These are phyloP conservation scores for Starmera stellimalicola DNA, from an alignment of 1,139 yeast species.

Conservation along the genomic window DNA sequence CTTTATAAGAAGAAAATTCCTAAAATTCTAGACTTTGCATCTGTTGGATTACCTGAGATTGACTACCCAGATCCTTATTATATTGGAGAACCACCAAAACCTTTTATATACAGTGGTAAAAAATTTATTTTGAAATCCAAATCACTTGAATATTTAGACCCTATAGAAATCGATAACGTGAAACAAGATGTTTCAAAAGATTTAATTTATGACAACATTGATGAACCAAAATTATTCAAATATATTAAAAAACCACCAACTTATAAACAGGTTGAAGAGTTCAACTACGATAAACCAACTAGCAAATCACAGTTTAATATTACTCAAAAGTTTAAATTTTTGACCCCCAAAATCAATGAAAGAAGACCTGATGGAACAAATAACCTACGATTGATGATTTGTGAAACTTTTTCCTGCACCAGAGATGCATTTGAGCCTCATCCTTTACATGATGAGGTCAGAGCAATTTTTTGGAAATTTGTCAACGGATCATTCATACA, in stretches of 20 bases:
- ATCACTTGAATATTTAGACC: slow-evolving; percentile 15
- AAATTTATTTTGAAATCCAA: slow-evolving; percentile 31
- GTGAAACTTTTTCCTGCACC: slow-evolving; percentile 63
- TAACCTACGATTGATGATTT: slow-evolving; percentile 41
- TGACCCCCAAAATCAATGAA: slow-evolving; percentile 21
- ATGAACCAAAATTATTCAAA: slow-evolving; percentile 21
- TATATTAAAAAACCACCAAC: slow-evolving; percentile 34
- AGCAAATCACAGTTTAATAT: slow-evolving; percentile 41
- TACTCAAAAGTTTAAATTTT: slow-evolving; percentile 25
- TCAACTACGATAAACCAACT: slow-evolving; percentile 13
- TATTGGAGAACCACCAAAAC: slow-evolving; percentile 42
- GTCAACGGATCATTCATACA: slow-evolving; percentile 30
- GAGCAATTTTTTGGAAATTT: slow-evolving; percentile 54
- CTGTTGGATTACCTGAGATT: slow-evolving; percentile 37
- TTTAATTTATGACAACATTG: slow-evolving; percentile 7
- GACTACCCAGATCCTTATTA: slow-evolving; percentile 59
- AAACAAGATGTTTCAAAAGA: not conserved
- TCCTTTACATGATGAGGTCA: slow-evolving; percentile 51
- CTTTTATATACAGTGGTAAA: slow-evolving; percentile 61
- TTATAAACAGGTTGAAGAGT: slow-evolving; percentile 22
- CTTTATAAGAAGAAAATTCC: slow-evolving; percentile 16
- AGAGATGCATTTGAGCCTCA: slow-evolving; percentile 47
- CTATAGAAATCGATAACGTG: slow-evolving; percentile 16
- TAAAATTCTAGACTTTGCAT: slow-evolving; percentile 29
- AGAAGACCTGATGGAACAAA: slow-evolving; percentile 38